Evolutionary conservation across 305 asterid genomes (phyloP), one percentile per base, ranked within the genome.

Genomic region (Euphrasia arctica): DNA sequence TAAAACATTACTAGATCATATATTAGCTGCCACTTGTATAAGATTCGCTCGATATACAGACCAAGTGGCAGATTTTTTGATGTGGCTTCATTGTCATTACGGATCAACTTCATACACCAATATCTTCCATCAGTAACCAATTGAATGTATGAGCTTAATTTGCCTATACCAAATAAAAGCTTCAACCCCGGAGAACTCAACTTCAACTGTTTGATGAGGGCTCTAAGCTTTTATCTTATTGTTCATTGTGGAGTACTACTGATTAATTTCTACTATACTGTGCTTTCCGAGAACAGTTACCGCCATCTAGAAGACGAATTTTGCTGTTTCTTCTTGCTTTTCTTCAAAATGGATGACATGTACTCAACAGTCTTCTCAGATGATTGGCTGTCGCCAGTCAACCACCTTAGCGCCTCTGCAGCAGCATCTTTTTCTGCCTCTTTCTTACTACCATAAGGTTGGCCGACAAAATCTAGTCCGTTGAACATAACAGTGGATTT

Each of bases 401-500:
- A 75, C 93, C 96, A 85, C 66, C 69, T 83, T 71, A 90, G 63
- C 72, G 96, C 97, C 82, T 84, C 95, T 14, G 83, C 81, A 70
- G 96, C 97, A 28, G 97, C 95, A 69, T 80, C 95, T 72, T 89
- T 89, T 68, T 89, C 96, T 34, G 97, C 95, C 42, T 83, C 96
- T 80, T 87, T 92, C 79, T 87, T 87, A 79, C 83, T 87, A 63
- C 81, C 73, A 48, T 80, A 77, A 72, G 95, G 83, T 74, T 64
- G 82, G 68, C 97, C 97, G 13, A 52, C 72, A 71, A 92, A 89
- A 76, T 85, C 87, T 70, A 92, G 72, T 64, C 95, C 95, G 62
- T 80, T 87, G 77, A 89, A 85, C 62, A 74, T 49, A 68, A 82
- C 91, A 32, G 84, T 82, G 39, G 95, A 73, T 49, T 85, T 84